phyloP scores from a whole-genome alignment of 2,329 filamentous ascomycete species.

The Calonectria hawksworthii region DNA sequence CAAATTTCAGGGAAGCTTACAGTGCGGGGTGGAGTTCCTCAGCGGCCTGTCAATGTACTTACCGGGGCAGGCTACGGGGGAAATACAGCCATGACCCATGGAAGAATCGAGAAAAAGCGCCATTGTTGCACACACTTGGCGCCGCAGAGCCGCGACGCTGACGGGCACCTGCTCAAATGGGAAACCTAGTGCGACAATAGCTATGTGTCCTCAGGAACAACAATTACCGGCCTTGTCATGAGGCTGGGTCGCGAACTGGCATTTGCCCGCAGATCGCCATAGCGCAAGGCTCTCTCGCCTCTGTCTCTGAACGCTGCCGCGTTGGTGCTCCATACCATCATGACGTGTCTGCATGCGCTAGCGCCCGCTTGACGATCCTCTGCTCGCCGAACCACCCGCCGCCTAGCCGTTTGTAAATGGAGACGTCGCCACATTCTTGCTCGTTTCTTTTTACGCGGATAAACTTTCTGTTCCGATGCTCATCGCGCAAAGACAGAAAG shows the following conservation, averaged over 20 bases:
- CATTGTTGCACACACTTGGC: conserved; percentile 18
- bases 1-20: conserved; percentile 46
- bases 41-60: conserved; percentile 30
- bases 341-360: conserved; percentile 10
- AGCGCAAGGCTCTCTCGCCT: background rate
- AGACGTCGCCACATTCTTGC: background rate
- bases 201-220: background rate
- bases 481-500: background rate
- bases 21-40: conserved; percentile 36
- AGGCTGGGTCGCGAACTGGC: background rate
- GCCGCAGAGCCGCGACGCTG: conserved; percentile 22
- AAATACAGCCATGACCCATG: conserved; percentile 28
- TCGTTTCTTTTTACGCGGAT: background rate
- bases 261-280: background rate
- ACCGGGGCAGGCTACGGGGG: conserved; percentile 29
- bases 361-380: background rate
- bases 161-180: conserved; percentile 28
- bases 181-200: conserved; percentile 5
- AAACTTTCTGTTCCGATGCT: background rate
- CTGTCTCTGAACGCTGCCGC: background rate
- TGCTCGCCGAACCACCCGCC: background rate
- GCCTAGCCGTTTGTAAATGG: background rate
- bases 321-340: background rate
- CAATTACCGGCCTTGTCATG: background rate
- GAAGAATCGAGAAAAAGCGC: conserved; percentile 41